Evolutionary conservation across 176 grass and related monocot species (phyloP).

Genomic region (Carex kokanica): DNA sequence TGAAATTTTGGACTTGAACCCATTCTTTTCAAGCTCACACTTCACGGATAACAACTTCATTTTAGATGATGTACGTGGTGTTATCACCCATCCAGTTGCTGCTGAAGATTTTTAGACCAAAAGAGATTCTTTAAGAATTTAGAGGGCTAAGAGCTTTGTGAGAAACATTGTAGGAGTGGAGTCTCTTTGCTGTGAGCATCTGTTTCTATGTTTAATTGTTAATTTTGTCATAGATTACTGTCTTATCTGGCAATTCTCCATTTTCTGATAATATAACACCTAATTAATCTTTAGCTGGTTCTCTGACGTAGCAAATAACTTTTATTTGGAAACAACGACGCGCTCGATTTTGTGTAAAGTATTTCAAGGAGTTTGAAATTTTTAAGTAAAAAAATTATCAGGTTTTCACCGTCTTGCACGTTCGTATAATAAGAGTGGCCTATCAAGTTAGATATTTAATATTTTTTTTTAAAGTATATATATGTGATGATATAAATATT

Average conservation of each 20-base stretch:
- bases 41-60: constrained; percentile 80
- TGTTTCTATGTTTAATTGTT: neutral
- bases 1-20: constrained; percentile 83
- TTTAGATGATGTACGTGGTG: constrained; percentile 63
- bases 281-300: neutral
- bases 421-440: no score
- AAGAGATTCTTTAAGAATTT: neutral
- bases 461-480: no score
- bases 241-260: neutral
- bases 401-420: no score
- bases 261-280: neutral
- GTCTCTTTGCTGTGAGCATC: neutral
- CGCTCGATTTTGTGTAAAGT: no score
- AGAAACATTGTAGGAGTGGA: neutral
- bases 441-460: no score
- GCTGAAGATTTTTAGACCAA: neutral
- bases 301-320: neutral
- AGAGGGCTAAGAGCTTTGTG: neutral
- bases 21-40: constrained; percentile 71
- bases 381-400: neutral
- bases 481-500: no score
- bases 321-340: neutral
- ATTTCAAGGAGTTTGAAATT: neutral
- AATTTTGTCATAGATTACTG: constrained; percentile 1
- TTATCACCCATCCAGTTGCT: constrained; percentile 71